Evolutionary conservation across 768 basidiomycete species (phyloP).

Genomic region (Rubroboletus pulcherrimus): DNA sequence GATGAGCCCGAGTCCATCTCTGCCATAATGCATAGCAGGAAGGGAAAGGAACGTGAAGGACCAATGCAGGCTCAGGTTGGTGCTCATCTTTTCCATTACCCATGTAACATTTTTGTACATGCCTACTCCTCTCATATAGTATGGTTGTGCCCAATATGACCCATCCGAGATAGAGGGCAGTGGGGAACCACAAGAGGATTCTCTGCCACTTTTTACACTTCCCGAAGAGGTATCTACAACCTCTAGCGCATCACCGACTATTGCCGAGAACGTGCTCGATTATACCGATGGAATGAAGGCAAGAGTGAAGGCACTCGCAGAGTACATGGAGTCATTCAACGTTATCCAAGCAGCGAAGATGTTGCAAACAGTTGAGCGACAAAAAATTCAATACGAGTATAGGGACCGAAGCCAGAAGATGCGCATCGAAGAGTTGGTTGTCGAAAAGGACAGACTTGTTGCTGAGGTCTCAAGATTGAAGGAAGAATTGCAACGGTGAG

Average conservation of each 20-base stretch:
- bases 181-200: constrained; percentile 6
- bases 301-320: constrained; percentile 22
- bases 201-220: constrained; percentile 18
- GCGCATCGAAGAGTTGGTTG: constrained; percentile 19
- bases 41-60: constrained; percentile 27
- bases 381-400: constrained; percentile 22
- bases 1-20: neutral
- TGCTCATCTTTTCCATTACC: neutral
- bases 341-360: constrained; percentile 11
- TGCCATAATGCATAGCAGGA: constrained; percentile 14
- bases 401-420: constrained; percentile 22
- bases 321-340: constrained; percentile 29
- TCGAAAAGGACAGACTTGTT: constrained; percentile 15
- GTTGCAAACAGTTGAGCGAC: constrained; percentile 20
- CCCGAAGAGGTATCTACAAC: constrained; percentile 11
- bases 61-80: constrained; percentile 11
- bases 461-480: constrained; percentile 16
- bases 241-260: constrained; percentile 21
- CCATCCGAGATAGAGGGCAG: neutral
- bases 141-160: neutral
- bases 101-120: neutral
- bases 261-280: constrained; percentile 26
- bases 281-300: constrained; percentile 19
- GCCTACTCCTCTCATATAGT: neutral
- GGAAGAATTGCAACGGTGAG: constrained; percentile 18